A percentile compares a stretch with the other conserved stretches of the same genome.
phyloP scores from a whole-genome alignment of 345 rosid genomes.

The Acer campestre region DNA sequence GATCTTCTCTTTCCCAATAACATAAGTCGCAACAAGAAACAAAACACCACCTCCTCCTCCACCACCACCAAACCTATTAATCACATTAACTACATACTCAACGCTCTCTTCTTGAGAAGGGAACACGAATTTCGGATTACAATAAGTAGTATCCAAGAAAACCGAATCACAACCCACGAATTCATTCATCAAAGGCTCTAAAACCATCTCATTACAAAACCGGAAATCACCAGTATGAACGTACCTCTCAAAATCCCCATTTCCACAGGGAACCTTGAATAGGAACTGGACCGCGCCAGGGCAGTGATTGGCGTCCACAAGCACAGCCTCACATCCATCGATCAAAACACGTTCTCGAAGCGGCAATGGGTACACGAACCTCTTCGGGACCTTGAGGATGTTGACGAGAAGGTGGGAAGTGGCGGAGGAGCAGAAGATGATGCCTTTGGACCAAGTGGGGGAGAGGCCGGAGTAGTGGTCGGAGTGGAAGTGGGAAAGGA shows the following conservation, averaged over 20 bases:
- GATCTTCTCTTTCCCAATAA: constrained; percentile 85
- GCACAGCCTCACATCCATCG: constrained; percentile 66
- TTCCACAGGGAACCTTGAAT: constrained; percentile 49
- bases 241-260: constrained; percentile 45
- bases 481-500: constrained; percentile 94
- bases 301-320: constrained; percentile 85
- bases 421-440: constrained; percentile 68
- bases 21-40: constrained; percentile 93
- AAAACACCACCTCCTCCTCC: constrained; percentile 47
- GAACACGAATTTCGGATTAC: constrained; percentile 75
- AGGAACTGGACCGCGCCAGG: constrained; percentile 91
- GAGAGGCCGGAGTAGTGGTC: constrained; percentile 85
- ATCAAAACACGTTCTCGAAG: constrained; percentile 37
- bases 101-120: constrained; percentile 75
- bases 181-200: constrained; percentile 40
- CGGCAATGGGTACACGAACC: constrained; percentile 56
- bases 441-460: constrained; percentile 72
- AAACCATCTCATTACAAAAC: constrained; percentile 53
- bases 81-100: constrained; percentile 60
- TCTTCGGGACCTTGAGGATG: constrained; percentile 54
- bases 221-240: constrained; percentile 92
- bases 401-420: constrained; percentile 64
- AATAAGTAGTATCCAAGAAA: constrained; percentile 85
- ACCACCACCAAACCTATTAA: constrained; percentile 51
- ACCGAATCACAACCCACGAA: constrained; percentile 76